phyloP scores from a whole-genome alignment of 768 basidiomycete genomes.

The Russula vinacea region DNA sequence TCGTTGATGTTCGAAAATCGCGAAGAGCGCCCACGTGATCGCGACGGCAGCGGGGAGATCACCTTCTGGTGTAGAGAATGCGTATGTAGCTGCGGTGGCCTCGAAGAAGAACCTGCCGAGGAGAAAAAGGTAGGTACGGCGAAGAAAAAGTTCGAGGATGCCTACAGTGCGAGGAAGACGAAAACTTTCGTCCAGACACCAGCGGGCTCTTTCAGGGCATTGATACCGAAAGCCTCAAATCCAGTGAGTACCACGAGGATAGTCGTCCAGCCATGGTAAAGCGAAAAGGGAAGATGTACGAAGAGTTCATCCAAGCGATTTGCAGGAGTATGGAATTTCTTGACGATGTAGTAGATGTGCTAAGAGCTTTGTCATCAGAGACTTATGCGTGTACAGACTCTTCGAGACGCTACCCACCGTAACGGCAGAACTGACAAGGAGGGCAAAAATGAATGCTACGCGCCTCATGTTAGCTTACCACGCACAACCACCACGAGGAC shows the following conservation, averaged over 20 bases:
- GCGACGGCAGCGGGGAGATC: conserved; percentile 91
- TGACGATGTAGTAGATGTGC: conserved; percentile 94
- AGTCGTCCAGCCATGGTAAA: conserved; percentile 92
- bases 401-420: conserved; percentile 37
- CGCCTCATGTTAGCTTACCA: conserved; percentile 24
- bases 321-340: conserved; percentile 74
- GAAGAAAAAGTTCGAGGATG: no score
- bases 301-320: conserved; percentile 76
- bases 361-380: conserved; percentile 38
- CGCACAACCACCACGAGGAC: background rate
- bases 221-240: conserved; percentile 86
- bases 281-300: conserved; percentile 92
- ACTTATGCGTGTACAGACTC: conserved; percentile 31
- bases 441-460: conserved; percentile 78
- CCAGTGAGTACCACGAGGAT: conserved; percentile 77
- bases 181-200: conserved; percentile 94
- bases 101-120: conserved; percentile 81
- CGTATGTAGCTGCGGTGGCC: conserved; percentile 88
- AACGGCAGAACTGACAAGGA: conserved; percentile 79
- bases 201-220: conserved; percentile 58
- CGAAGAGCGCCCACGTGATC: conserved; percentile 91
- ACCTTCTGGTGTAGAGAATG: conserved; percentile 85
- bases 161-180: conserved; percentile 86
- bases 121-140: no score
- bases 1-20: conserved; percentile 78